These are phyloP conservation scores for Aspergillus sergii DNA, from an alignment of 2,329 filamentous ascomycete species.

Conservation along the genomic window DNA sequence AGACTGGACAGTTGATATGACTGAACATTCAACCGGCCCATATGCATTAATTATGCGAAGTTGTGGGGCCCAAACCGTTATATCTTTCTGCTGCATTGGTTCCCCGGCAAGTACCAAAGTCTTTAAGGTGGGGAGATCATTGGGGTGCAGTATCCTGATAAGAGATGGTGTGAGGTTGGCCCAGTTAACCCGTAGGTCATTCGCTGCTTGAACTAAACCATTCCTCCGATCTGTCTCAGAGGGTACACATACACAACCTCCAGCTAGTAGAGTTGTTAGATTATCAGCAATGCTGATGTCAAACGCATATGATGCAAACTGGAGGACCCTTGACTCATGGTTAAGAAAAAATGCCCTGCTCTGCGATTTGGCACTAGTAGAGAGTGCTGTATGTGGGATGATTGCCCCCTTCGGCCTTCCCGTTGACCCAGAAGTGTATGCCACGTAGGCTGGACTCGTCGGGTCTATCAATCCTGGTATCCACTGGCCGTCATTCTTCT, in stretches of 20 bases:
- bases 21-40: too few species aligned
- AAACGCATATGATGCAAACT: background rate
- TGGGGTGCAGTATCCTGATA: background rate
- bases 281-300: background rate
- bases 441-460: too few species aligned
- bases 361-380: background rate
- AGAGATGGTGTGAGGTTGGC: background rate
- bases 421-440: background rate
- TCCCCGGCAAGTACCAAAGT: too few species aligned
- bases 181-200: background rate
- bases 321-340: background rate
- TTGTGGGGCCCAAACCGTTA: too few species aligned
- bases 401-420: background rate
- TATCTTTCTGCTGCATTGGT: too few species aligned
- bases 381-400: background rate
- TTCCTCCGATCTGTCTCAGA: background rate
- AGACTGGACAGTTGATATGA: background rate
- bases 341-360: background rate
- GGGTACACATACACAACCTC: background rate
- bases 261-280: background rate
- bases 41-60: too few species aligned
- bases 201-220: background rate
- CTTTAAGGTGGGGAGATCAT: too few species aligned
- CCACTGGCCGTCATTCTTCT: too few species aligned
- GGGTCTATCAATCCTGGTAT: too few species aligned